These are phyloP conservation scores for Suillus bovinus DNA, from an alignment of 768 basidiomycete species.

Conservation along the genomic window DNA sequence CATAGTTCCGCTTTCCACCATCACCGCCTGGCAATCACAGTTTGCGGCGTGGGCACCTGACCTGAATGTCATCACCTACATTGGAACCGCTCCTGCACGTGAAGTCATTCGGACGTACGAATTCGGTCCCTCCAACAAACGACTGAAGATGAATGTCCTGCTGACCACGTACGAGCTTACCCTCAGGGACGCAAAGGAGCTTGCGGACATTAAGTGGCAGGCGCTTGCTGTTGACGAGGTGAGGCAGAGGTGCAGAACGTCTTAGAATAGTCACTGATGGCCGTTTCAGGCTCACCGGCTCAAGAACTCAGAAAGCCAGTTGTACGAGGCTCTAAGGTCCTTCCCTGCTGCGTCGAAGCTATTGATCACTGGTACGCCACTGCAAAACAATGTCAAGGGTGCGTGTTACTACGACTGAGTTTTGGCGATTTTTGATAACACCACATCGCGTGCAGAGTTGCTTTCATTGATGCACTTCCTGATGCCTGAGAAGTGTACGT, in stretches of 20 bases:
- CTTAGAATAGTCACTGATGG: conserved; percentile 15
- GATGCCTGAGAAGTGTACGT: conserved; percentile 95
- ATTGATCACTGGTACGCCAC: conserved; percentile 95
- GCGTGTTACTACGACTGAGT: conserved; percentile 19
- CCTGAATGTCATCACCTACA: conserved; percentile 95
- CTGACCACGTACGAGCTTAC: conserved; percentile 97
- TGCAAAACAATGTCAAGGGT: conserved; percentile 99
- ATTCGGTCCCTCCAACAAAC: conserved; percentile 86
- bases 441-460: conserved; percentile 57
- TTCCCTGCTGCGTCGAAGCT: conserved; percentile 92
- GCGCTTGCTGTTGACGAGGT: conserved; percentile 95
- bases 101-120: conserved; percentile 92
- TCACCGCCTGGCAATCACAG: conserved; percentile 97
- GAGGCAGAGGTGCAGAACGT: conserved; percentile 17
- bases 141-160: conserved; percentile 94
- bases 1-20: conserved; percentile 96
- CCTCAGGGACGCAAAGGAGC: conserved; percentile 84
- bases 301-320: conserved; percentile 96
- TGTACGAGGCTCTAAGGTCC: conserved; percentile 90
- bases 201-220: conserved; percentile 97
- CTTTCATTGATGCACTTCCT: conserved; percentile 98
- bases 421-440: conserved; percentile 13
- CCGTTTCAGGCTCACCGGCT: conserved; percentile 82
- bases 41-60: conserved; percentile 96
- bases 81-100: conserved; percentile 83